Base-by-base conservation (phyloP, 148 eudicot genomes). In the Amaranthus palmeri region DNA sequence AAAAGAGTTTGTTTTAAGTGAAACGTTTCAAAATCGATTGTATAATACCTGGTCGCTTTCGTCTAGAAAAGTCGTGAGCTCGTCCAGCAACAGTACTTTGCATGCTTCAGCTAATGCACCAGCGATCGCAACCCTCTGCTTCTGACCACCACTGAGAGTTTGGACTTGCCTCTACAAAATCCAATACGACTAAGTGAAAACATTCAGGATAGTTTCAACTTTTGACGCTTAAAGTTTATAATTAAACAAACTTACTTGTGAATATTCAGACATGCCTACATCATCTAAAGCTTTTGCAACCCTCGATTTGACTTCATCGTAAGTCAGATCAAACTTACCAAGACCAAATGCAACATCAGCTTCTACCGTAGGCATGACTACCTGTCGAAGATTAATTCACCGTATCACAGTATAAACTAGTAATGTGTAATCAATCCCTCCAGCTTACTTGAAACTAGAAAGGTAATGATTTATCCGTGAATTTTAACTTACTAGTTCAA, bases 131-230 rank as follows among this genome's bases (percentile, higher is more conserved):
- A 93, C 97, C 77, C 98, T 84, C 79, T 93, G 98, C 76, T 89
- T 93, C 86, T 93, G 98, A 73, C 98, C 98, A 69, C 98, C 98
- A 77, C 98, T 93, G 59, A 93, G 90, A 76, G 98, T 93, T 82
- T 93, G 98, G 74, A 93, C 92, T 55, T 92, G 92, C 69, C 96
- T 86, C 96, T 93, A 68, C 44, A 63, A 48, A 66, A 63, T n/a
- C n/a, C 59, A 71, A 72, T 55, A 25, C 36, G 36, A 25, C 36
- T 25, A 25, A 25, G 36, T 25, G 36, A 25, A 59, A 25, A 72
- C 36, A 67, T n/a, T 67, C 49, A 44, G 53, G 8, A 54, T 53
- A 15, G 44, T 14, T 25, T 72, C 2, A 4, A 25, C 10, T 14
- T 6, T 18, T 17, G 44, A n/a, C 40, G 7, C 60, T 10, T 52